Base-by-base conservation (phyloP, 1,139 yeast genomes). In the Schwanniomyces etchellsii region DNA sequence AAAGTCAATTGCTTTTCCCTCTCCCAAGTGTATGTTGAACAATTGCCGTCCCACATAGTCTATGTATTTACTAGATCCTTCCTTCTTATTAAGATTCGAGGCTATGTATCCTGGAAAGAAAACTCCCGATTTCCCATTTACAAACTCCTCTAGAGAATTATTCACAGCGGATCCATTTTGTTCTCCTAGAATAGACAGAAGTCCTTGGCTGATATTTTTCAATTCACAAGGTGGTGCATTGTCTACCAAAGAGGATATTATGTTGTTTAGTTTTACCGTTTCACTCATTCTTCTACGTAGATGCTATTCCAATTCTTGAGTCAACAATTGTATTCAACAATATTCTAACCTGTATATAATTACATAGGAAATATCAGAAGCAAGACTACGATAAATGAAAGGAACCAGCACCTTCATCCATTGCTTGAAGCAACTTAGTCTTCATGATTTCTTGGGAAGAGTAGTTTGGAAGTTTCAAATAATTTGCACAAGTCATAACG, bases 401-500 rank as follows among this genome's bases (percentile, higher is more conserved):
- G 2, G 95, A 86, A 14, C 88, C 93, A 2, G 91, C 82, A 17
- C 98, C 98, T 45, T 89, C 97, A 15, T 64, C 64, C 45, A 88
- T 75, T 0, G 98, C 96, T 36, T 76, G 81, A 15, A 60, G 37
- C 9, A 91, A 55, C 35, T 81, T 67, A 24, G 64, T 50, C 35
- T 55, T 63, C 78, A 91, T 70, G 2, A 84, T 57, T 18, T 65
- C 77, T 38, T 67, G 69, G 17, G 74, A 62, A 2, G 86, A 71
- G 50, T 91, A 91, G 38, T 81, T 75, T 2, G 98, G 98, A 17
- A 91, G 60, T 54, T 91, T 91, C 42, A 91, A 68, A 50, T 91
- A 91, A 52, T 91, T 91, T 4, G 95, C 97, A 63, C 98, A 91
- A 0, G 98, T 91, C 98, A 91, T 91, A 3, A 91, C 98, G 58